Percentiles rank a stretch among this genome's conserved stretches.
phyloP scores from a whole-genome alignment of 2,329 filamentous ascomycete species.

The Cryphonectria nitschkei region DNA sequence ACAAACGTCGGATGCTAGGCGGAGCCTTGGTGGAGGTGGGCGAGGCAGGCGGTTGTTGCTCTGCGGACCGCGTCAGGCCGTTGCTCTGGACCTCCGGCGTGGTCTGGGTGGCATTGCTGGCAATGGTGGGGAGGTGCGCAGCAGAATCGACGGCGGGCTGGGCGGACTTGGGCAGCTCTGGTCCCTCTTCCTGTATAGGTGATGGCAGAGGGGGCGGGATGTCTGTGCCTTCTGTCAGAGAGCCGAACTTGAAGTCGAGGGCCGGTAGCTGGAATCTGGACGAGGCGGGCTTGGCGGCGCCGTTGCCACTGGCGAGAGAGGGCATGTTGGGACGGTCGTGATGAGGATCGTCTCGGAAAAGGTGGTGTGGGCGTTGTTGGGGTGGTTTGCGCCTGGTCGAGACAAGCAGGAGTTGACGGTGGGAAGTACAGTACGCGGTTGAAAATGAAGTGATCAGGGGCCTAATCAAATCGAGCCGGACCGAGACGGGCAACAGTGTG shows the following conservation, averaged over 20 bases:
- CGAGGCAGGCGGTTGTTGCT: constrained; percentile 52
- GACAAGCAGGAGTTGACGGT: neutral
- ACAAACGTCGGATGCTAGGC: constrained; percentile 60
- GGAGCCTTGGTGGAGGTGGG: constrained; percentile 56
- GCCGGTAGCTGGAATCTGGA: constrained; percentile 58
- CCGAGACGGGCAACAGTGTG: neutral
- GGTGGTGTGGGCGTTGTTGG: neutral
- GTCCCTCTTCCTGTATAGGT: constrained; percentile 53
- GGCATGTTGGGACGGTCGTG: constrained; percentile 33
- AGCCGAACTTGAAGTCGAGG: constrained; percentile 61
- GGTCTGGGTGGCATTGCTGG: constrained; percentile 46
- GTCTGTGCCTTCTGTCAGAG: constrained; percentile 63
- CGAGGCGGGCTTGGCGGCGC: constrained; percentile 5
- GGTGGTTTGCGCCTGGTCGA: neutral
- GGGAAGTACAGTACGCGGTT: neutral
- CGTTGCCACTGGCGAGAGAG: constrained; percentile 33
- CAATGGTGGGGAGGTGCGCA: constrained; percentile 31
- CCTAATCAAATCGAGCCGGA: constrained; percentile 1
- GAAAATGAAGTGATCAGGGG: constrained; percentile 5
- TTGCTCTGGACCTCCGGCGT: constrained; percentile 35
- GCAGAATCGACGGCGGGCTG: constrained; percentile 24
- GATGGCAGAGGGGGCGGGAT: constrained; percentile 63
- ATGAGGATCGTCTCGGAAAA: neutral
- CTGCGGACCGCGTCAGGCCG: constrained; percentile 54
- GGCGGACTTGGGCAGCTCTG: constrained; percentile 43